Base-by-base conservation (phyloP, 371 early-diverging fungal species). In the Apophysomyces ossiformis region DNA sequence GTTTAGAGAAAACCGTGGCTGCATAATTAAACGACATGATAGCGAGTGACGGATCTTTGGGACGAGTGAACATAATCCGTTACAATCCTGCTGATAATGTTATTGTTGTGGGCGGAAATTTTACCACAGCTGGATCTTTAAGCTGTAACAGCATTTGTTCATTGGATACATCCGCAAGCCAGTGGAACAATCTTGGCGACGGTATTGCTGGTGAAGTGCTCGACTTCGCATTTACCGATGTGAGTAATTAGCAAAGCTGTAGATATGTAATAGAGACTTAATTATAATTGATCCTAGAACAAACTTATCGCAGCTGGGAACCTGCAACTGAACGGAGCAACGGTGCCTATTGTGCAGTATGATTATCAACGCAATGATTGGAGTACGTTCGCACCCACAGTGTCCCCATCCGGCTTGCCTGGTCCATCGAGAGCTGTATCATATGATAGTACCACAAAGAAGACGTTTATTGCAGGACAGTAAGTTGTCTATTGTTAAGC, bases 81-180 rank as follows among this genome's bases (percentile, higher is more conserved):
- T 64, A 68, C 37, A 69, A 69, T 7, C 70, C 74, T 4, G 61
- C 70, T 9, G 67, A 68, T 35, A 61, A 66, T 0, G 35, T 59
- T 15, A 69, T 88, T 7, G 47, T 85, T 32, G 65, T 89, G 5
- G 88, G 78, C n/a, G 89, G 89, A 8, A 76, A 77, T 35, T 89
- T 89, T 64, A 75, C 71, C 7, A 76, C 78, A 1, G 75, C 85
- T n/a, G 88, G 83, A 0, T 72, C 68, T 1, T 47, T 85, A n/a
- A 36, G 57, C 0, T 89, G 89, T 37, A 47, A 76, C 13, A 66
- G 69, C 15, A 61, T 89, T 7, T 89, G 89, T 62, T 50, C 66
- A 1, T 61, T 84, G 1, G 69, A 74, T 45, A 67, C 72, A 3
- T 63, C 7, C 0, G 73, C 39, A n/a, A 54, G 71, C 43, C 81